Conservation (phyloP, 176 grass and related monocot genomes). For the Tuctoria greenei region DNA sequence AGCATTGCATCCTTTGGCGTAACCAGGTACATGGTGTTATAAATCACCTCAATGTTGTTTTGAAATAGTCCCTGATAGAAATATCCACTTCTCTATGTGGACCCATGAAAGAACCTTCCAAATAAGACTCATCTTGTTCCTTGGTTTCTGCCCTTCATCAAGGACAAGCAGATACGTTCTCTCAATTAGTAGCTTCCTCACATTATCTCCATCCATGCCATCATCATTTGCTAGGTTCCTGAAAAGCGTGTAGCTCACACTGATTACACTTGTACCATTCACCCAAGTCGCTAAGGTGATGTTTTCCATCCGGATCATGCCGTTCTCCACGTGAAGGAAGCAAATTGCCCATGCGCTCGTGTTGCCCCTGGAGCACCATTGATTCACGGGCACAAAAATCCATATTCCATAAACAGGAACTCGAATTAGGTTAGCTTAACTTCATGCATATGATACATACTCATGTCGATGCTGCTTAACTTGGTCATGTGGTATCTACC, state of each 20-base stretch:
- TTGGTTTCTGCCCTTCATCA: conserved; percentile 83
- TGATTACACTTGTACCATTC: conserved; percentile 61
- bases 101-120: conserved; percentile 63
- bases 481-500: too few species aligned
- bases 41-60: conserved; percentile 73
- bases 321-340: too few species aligned
- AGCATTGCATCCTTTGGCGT: conserved; percentile 57
- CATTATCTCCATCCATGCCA: conserved; percentile 22
- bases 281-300: conserved; percentile 64
- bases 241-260: conserved; percentile 75
- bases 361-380: too few species aligned
- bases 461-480: too few species aligned
- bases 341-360: too few species aligned
- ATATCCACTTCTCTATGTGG: conserved; percentile 58
- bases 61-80: conserved; percentile 87
- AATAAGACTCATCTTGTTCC: conserved; percentile 53
- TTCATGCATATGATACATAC: too few species aligned
- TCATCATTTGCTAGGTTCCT: conserved; percentile 39
- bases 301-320: too few species aligned
- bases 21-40: conserved; percentile 59
- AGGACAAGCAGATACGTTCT: conserved; percentile 66
- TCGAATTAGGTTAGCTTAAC: too few species aligned
- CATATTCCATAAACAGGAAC: too few species aligned
- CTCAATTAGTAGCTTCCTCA: conserved; percentile 46
- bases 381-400: too few species aligned